Evolutionary conservation across 2,329 filamentous ascomycete genomes (phyloP).

Genomic region (Ambrosiella xylebori): DNA sequence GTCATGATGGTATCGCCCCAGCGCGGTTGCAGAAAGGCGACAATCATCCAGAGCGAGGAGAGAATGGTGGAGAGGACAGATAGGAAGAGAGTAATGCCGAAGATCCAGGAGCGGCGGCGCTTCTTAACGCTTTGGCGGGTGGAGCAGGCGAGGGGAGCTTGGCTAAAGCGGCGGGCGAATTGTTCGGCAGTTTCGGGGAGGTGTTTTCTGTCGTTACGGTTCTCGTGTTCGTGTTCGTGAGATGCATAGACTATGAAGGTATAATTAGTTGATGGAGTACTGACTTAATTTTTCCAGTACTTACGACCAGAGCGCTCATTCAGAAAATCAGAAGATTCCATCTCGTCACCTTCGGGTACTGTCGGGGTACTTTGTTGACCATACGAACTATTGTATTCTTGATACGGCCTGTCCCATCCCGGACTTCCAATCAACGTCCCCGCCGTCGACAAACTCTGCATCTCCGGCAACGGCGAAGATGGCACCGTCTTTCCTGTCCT

Average conservation of each 20-base stretch:
- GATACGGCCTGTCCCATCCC: neutral
- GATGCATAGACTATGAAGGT: neutral
- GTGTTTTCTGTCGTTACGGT: neutral
- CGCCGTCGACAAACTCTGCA: neutral
- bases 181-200: neutral
- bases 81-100: constrained; percentile 27
- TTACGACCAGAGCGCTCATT: neutral
- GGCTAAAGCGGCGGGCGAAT: neutral
- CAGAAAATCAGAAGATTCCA: neutral
- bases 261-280: neutral
- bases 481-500: neutral
- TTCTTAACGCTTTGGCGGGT: neutral
- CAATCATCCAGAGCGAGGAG: constrained; percentile 47
- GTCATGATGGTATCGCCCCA: constrained; percentile 40
- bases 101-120: constrained; percentile 30
- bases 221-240: neutral
- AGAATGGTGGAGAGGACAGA: constrained; percentile 47
- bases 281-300: neutral
- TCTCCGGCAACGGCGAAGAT: neutral
- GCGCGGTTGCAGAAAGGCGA: constrained; percentile 43
- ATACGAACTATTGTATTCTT: neutral
- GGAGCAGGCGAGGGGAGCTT: neutral
- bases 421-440: neutral
- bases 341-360: neutral
- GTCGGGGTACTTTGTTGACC: neutral